phyloP scores from a whole-genome alignment of 257 asterid genomes.

The Mentha longifolia region DNA sequence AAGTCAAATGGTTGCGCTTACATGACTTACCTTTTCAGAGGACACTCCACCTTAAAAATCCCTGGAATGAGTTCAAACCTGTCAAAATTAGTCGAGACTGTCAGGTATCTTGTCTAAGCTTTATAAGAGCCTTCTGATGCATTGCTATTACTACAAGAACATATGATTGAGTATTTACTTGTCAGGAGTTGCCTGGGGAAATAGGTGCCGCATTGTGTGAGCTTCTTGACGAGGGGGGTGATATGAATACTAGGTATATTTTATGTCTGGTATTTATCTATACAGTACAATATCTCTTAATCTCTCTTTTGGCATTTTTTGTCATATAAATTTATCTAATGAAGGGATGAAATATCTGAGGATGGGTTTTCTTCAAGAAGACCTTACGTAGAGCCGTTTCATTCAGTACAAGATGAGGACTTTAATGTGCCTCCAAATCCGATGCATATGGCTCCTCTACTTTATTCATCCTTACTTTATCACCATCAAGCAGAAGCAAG shows the following conservation, averaged over 20 bases:
- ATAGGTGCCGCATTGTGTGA: constrained; percentile 94
- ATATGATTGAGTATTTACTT: constrained; percentile 41
- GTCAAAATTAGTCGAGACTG: constrained; percentile 97
- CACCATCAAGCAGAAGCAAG: constrained; percentile 69
- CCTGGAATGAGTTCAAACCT: constrained; percentile 89
- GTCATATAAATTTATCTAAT: constrained; percentile 33
- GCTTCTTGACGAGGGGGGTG: constrained; percentile 77
- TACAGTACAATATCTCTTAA: constrained; percentile 10
- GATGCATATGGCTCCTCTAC: constrained; percentile 50
- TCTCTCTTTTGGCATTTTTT: constrained; percentile 22
- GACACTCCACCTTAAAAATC: constrained; percentile 94
- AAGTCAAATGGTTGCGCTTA: constrained; percentile 83
- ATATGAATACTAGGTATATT: constrained; percentile 55
- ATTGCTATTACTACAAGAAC: constrained; percentile 23
- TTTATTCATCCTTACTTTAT: constrained; percentile 64
- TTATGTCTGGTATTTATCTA: constrained; percentile 27
- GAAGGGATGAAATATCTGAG: constrained; percentile 58
- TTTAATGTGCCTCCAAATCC: constrained; percentile 48
- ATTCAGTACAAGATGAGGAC: constrained; percentile 47
- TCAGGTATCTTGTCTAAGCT: constrained; percentile 61
- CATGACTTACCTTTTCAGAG: constrained; percentile 80
- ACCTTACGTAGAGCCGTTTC: constrained; percentile 54
- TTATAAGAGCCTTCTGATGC: constrained; percentile 30
- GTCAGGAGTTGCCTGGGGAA: constrained; percentile 88
- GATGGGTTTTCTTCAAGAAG: constrained; percentile 52